Percentiles rank a stretch among this genome's conserved stretches.
phyloP scores from a whole-genome alignment of 371 early-diverging fungal species.

The Circinella umbellata region DNA sequence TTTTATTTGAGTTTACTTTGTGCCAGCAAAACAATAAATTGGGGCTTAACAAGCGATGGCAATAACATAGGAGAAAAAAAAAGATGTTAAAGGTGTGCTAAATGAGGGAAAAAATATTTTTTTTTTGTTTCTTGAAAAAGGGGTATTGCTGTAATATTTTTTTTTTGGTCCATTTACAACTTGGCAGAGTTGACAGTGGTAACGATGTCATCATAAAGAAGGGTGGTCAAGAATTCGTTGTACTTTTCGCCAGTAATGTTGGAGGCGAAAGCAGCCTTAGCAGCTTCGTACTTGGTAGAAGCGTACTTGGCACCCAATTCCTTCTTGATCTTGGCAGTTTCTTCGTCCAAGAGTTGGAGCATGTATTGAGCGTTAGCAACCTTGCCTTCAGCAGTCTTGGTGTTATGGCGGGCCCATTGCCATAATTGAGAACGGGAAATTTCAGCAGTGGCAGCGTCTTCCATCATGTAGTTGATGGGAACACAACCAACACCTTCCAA shows the following conservation, averaged over 20 bases:
- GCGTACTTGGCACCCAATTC: conserved; percentile 67
- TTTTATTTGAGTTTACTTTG: no score
- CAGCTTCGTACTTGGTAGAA: conserved; percentile 72
- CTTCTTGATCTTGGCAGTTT: conserved; percentile 71
- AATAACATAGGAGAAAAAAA: no score
- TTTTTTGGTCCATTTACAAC: neutral
- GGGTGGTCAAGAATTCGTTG: conserved; percentile 89
- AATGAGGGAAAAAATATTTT: no score
- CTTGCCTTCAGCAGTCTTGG: conserved; percentile 81
- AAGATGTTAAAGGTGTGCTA: no score
- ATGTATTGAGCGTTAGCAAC: conserved; percentile 78
- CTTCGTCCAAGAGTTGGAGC: conserved; percentile 83
- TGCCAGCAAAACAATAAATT: no score
- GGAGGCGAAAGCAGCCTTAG: conserved; percentile 74
- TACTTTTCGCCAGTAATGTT: conserved; percentile 81
- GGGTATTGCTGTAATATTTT: no score
- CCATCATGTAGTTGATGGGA: conserved; percentile 75
- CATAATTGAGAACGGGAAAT: conserved; percentile 96
- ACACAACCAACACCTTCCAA: conserved; percentile 94
- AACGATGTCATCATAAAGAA: conserved; percentile 77
- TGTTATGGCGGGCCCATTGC: conserved; percentile 95
- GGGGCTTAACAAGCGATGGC: no score
- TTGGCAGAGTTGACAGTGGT: conserved; percentile 13
- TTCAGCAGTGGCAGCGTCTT: conserved; percentile 87
- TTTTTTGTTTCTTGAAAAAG: no score